Evolutionary conservation across 495 filamentous ascomycete species (phyloP).

Genomic region (Evernia prunastri): DNA sequence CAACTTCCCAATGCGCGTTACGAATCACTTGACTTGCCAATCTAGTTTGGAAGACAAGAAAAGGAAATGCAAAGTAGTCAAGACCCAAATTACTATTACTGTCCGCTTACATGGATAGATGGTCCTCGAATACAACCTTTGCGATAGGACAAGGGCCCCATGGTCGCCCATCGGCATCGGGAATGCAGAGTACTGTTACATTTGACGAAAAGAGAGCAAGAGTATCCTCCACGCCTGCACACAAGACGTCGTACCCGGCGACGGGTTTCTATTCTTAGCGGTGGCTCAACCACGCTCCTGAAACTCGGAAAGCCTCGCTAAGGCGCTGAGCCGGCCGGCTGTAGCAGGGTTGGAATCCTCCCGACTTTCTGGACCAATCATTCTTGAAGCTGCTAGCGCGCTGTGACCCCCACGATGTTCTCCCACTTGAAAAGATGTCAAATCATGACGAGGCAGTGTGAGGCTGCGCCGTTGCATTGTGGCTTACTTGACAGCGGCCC

Average conservation of each 20-base stretch:
- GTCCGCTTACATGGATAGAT: no score
- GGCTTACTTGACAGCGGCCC: neutral
- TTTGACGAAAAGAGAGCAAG: no score
- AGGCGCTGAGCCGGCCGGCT: neutral
- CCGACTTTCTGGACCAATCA: neutral
- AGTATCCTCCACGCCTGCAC: no score
- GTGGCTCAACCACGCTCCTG: neutral
- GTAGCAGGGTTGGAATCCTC: neutral
- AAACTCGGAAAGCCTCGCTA: neutral
- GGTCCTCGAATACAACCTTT: no score
- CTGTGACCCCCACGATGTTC: neutral
- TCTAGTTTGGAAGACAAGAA: no score
- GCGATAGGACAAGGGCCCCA: no score
- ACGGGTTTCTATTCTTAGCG: neutral
- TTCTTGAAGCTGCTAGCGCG: neutral
- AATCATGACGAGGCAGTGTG: neutral
- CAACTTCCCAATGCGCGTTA: no score
- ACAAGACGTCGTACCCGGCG: neutral
- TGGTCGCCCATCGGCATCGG: no score
- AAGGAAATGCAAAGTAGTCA: no score
- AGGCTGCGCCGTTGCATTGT: neutral
- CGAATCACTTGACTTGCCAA: no score
- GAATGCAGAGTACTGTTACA: no score
- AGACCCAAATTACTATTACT: no score
- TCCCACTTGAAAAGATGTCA: neutral